Evolutionary conservation across 1,139 yeast genomes (phyloP), one percentile per base, ranked within the genome.

Genomic region (Suhomyces yuchorum): DNA sequence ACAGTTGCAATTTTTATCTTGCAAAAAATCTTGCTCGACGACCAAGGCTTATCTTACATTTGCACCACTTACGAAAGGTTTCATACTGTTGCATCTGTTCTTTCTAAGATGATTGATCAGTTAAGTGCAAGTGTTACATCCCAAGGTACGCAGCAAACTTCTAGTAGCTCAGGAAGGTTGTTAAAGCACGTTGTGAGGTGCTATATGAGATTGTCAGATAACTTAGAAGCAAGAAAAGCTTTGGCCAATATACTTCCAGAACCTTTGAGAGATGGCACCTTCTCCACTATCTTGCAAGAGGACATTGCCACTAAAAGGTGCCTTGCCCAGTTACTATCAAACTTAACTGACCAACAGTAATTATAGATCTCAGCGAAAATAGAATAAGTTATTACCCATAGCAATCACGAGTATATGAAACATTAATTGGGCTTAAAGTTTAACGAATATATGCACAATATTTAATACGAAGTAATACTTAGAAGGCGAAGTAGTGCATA

Each of bases 21-120:
- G 43, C 98, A 93, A 63, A 93, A 92, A 68, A 92, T 93, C 47
- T 73, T 93, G 48, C 79, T 90, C 57, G 98, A 93, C 67, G 97
- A 93, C 62, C 84, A 87, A 58, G 99, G 99, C 0, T 77, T 93
- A 53, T 81, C 84, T 34, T 93, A 93, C 68, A 89, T 93, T 20
- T 93, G 99, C 69, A 96, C 96, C 51, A 92, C 98, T 0, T 89
- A 85, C 63, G 98, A 93, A 67, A 78, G 99, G 58, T 93, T 93
- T 65, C 91, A 87, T 54, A 96, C 99, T 2, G 97, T 93, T 28
- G 89, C 96, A 1, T 85, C 88, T 40, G 99, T 93, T 1, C 76
- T 93, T 53, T 81, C 89, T 32, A 82, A 84, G 54, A 95, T 93
- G 96, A 93, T 93, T 42, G 90, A 87, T 42, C 97, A 92, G 63